phyloP scores from a whole-genome alignment of 208 protist species.

The Wallacemonas rigidus region DNA sequence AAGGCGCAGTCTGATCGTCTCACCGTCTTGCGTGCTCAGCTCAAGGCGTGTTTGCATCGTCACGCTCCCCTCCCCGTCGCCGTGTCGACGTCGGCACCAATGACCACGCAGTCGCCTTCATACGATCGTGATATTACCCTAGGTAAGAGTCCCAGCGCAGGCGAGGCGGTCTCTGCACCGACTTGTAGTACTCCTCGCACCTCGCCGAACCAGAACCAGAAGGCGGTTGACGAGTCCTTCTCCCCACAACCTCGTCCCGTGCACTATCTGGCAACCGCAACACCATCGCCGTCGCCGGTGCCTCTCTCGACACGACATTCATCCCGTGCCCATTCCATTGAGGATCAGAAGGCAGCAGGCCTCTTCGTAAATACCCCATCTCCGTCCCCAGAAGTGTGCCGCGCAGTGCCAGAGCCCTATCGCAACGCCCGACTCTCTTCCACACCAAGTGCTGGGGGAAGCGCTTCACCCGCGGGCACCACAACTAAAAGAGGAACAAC shows the following conservation, averaged over 20 bases:
- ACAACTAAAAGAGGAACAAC: too few species aligned
- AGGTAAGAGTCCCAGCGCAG: neutral
- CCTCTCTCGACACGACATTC: neutral
- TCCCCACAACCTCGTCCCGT: too few species aligned
- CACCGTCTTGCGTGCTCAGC: neutral
- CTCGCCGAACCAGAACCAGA: neutral
- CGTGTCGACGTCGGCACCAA: neutral
- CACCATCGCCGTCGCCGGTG: neutral
- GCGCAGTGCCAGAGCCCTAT: neutral
- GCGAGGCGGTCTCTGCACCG: too few species aligned
- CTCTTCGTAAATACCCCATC: constrained; percentile 2
- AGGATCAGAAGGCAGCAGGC: neutral
- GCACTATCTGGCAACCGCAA: too few species aligned
- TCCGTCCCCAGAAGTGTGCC: constrained; percentile 1
- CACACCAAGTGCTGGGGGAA: neutral
- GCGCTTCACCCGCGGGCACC: neutral
- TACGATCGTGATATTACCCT: constrained; percentile 14
- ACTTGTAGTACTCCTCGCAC: neutral
- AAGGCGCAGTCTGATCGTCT: constrained; percentile 5
- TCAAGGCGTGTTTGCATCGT: constrained; percentile 4
- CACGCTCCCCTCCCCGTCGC: neutral
- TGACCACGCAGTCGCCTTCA: constrained; percentile 1
- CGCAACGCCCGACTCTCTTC: neutral
- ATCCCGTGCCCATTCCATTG: neutral
- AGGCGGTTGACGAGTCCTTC: neutral